Evolutionary conservation across 2,329 filamentous ascomycete genomes (phyloP), one percentile per base, ranked within the genome.

Genomic region (Microcyclosporella mali): DNA sequence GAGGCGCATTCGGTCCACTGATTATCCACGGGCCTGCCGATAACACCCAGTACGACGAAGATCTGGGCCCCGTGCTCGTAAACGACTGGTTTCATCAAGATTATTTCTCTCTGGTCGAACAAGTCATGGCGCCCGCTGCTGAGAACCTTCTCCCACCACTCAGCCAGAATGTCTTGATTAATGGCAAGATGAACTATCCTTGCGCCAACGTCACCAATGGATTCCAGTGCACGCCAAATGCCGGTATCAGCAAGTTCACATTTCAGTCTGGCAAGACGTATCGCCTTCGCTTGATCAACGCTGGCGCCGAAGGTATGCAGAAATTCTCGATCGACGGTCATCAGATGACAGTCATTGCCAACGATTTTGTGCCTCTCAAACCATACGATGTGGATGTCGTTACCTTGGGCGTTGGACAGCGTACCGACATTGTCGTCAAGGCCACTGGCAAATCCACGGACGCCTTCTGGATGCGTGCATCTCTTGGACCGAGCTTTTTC

Each of bases 401-500:
- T 14, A 62, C 68, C 79, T 67, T 85, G 10, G 79, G 72, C 27
- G 70, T 83, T 33, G 76, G 74, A 32, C 78, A 82, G 55, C 60
- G 67, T 48, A 62, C 59, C 49, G 71, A 75, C 48, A 60, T 75
- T 10, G 62, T 71, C 30, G 66, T 76, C 33, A 64, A 69, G 15
- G 58, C 56, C 3, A 49, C 42, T 18, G 53, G 53, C 14, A 56
- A 58, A 18, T 40, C 59, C 37, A 52, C 55, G 35, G 41, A 55
- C 44, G 49, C 58, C 2, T 59, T 56, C 46, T 68, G 65, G 63
- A 66, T 68, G 63, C 61, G 66, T 44, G 50, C 50, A 27, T 53
- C 45, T 9, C 50, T 1, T 76, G 85, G 52, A 80, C 82, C 0
- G 81, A 85, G 63, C 82, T 86, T 62, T 60, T 81, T 32, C 38